A percentile compares a stretch with the other conserved stretches of the same genome.
phyloP scores from a whole-genome alignment of 1,139 yeast species.

The Candida tetrigidarum region DNA sequence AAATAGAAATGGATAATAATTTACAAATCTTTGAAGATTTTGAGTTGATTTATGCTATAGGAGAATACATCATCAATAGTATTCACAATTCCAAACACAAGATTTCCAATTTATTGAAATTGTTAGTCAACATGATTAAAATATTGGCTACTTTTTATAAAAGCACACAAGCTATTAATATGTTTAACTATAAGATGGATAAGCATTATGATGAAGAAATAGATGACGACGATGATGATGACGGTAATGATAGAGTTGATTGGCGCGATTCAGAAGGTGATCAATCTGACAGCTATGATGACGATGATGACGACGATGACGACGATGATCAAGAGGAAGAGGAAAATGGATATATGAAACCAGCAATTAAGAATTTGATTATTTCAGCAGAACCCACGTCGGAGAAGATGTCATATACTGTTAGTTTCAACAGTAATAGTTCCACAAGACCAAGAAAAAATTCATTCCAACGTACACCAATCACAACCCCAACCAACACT shows the following conservation, averaged over 20 bases:
- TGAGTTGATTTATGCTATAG: conserved; percentile 47
- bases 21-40: conserved; percentile 48
- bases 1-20: conserved; percentile 40
- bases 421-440: conserved; percentile 25
- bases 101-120: conserved; percentile 22
- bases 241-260: conserved; percentile 35
- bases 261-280: conserved; percentile 20
- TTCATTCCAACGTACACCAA: conserved; percentile 7
- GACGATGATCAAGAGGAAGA: conserved; percentile 3
- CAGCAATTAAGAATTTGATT: conserved; percentile 22
- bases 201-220: conserved; percentile 29
- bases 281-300: conserved; percentile 20
- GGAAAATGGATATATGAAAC: conserved; percentile 19
- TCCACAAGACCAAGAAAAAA: conserved; percentile 15
- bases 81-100: conserved; percentile 16
- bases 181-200: conserved; percentile 42
- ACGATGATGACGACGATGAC: conserved; percentile 14
- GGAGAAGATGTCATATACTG: conserved; percentile 28
- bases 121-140: conserved; percentile 32
- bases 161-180: conserved; percentile 44
- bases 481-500: conserved; percentile 2
- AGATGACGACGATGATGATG: conserved; percentile 41
- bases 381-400: conserved; percentile 16
- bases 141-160: conserved; percentile 37
- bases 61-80: conserved; percentile 38